Evolutionary conservation across 192 early-diverging fungal genomes (phyloP).

Genomic region (Backusella westeae): DNA sequence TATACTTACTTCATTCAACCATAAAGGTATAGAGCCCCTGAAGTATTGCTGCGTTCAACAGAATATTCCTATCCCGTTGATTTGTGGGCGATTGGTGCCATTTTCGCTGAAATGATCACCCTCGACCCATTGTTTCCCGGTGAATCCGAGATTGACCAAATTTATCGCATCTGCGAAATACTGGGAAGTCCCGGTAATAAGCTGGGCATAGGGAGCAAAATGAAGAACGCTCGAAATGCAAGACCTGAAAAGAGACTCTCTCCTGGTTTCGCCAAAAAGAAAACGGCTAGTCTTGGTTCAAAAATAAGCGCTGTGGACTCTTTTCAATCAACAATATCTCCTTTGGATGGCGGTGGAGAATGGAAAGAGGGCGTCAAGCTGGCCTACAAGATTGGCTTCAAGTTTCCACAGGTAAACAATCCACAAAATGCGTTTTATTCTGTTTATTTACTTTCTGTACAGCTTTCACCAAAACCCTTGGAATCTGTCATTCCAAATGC

Average conservation of each 20-base stretch:
- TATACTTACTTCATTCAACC: neutral
- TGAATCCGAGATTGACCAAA: conserved; percentile 87
- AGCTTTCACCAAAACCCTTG: conserved; percentile 47
- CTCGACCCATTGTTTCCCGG: conserved; percentile 93
- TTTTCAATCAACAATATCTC: neutral
- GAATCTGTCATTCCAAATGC: conserved; percentile 61
- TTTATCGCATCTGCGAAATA: conserved; percentile 79
- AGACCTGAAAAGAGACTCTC: conserved; percentile 20
- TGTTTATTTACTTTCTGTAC: neutral
- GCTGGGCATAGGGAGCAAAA: neutral
- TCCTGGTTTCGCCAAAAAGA: conserved; percentile 34
- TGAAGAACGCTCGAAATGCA: neutral
- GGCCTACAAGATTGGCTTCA: conserved; percentile 62
- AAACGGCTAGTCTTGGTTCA: neutral
- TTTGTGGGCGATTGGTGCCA: conserved; percentile 93
- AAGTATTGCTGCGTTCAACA: conserved; percentile 84
- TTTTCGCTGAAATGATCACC: conserved; percentile 84
- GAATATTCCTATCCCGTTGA: conserved; percentile 91
- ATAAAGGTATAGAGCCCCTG: conserved; percentile 76
- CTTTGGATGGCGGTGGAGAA: conserved; percentile 42
- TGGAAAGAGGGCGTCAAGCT: conserved; percentile 76
- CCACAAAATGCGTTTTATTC: neutral
- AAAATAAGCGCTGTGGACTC: neutral
- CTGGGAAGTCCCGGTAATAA: conserved; percentile 68
- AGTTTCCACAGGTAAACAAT: conserved; percentile 49